phyloP scores from a whole-genome alignment of 2,329 filamentous ascomycete species.

The Triangularia verruculosa region DNA sequence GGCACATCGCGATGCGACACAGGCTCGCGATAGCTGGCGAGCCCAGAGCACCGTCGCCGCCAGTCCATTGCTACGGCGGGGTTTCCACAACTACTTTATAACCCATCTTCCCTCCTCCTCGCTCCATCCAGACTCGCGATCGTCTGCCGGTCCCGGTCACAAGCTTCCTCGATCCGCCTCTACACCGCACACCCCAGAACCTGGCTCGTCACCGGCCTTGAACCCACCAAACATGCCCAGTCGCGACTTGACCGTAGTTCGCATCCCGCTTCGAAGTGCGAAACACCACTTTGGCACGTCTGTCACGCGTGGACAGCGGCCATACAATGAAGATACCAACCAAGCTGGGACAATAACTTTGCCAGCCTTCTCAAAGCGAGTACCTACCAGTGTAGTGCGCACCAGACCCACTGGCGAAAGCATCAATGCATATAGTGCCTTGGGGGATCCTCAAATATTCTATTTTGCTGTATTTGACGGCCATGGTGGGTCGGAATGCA shows the following conservation, averaged over 20 bases:
- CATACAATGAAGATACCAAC: constrained; percentile 90
- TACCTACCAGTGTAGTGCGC: constrained; percentile 60
- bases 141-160: constrained; percentile 65
- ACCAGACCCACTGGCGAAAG: constrained; percentile 54
- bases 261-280: constrained; percentile 87
- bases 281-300: constrained; percentile 93
- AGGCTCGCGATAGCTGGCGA: constrained; percentile 1
- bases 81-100: constrained; percentile 95
- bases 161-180: constrained; percentile 84
- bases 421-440: constrained; percentile 70
- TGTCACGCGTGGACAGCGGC: constrained; percentile 74
- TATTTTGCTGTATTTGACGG: constrained; percentile 98
- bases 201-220: constrained; percentile 54
- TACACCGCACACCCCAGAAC: constrained; percentile 65
- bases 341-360: constrained; percentile 93
- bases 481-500: constrained; percentile 87
- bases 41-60: constrained; percentile 4
- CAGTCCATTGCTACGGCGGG: constrained; percentile 37
- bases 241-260: constrained; percentile 86
- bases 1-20: constrained; percentile 7
- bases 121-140: constrained; percentile 78
- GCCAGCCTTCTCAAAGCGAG: constrained; percentile 84
- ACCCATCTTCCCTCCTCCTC: constrained; percentile 93
- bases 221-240: constrained; percentile 57
- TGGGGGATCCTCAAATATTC: constrained; percentile 91